Percentiles rank a stretch among this genome's conserved stretches.
These are phyloP conservation scores for Thielaviopsis punctulata DNA, from an alignment of 2,329 filamentous ascomycete genomes.

Conservation along the genomic window DNA sequence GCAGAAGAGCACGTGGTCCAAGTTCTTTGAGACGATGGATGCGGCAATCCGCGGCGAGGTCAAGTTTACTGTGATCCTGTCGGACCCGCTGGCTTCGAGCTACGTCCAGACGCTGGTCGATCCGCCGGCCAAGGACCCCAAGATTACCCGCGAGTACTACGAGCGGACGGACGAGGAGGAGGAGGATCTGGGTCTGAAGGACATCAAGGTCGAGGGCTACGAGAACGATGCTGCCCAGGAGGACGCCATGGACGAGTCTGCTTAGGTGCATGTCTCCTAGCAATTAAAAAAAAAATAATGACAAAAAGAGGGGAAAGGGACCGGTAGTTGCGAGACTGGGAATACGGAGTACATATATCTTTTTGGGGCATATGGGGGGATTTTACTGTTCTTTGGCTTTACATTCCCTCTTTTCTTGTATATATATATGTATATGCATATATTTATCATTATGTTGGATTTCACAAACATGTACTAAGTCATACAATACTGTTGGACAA, in stretches of 20 bases:
- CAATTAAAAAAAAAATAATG: not conserved
- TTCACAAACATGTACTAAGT: not conserved
- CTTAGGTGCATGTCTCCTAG: not conserved
- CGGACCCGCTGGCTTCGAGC: constrained; percentile 79
- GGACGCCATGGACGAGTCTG: constrained; percentile 10
- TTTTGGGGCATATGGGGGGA: not conserved
- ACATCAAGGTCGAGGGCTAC: constrained; percentile 89
- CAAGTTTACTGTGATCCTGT: constrained; percentile 67
- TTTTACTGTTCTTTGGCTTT: constrained; percentile 1
- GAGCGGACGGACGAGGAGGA: constrained; percentile 79
- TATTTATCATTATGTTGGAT: not conserved
- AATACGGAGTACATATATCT: not conserved
- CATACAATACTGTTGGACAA: too few species aligned
- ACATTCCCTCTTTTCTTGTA: not conserved
- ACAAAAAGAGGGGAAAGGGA: not conserved
- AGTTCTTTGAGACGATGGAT: constrained; percentile 64
- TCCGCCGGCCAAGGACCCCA: constrained; percentile 50
- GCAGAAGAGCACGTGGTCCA: constrained; percentile 56
- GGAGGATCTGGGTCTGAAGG: constrained; percentile 74
- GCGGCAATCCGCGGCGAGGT: constrained; percentile 63
- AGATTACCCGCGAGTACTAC: constrained; percentile 70
- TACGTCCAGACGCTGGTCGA: constrained; percentile 86
- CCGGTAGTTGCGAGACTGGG: not conserved
- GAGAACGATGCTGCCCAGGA: constrained; percentile 32
- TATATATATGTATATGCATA: constrained; percentile 1